A percentile compares a stretch with the other conserved stretches of the same genome.
Evolutionary conservation across 2,329 filamentous ascomycete species (phyloP).

Genomic region (Pleomassaria siparia): DNA sequence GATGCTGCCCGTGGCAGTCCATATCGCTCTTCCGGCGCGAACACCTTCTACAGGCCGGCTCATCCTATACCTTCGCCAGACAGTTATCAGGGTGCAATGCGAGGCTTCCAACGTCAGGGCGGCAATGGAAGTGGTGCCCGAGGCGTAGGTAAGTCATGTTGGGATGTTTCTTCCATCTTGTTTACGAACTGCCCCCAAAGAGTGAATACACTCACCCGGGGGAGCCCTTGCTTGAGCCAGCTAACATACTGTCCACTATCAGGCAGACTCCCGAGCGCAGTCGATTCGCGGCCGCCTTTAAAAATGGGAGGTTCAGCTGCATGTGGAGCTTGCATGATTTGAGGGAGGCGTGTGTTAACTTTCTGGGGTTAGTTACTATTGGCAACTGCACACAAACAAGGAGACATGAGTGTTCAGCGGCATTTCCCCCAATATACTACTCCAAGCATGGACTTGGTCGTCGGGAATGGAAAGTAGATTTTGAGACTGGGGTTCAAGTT

Average conservation of each 20-base stretch:
- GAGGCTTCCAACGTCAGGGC: slow-evolving; percentile 16
- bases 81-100: slow-evolving; percentile 36
- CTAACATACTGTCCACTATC: no score
- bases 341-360: background rate
- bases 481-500: background rate
- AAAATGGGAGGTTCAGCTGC: slow-evolving; percentile 25
- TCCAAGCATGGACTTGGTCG: no score
- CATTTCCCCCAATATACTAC: no score
- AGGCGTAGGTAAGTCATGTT: no score
- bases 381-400: background rate
- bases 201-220: no score
- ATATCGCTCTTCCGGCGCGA: slow-evolving; percentile 25
- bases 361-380: background rate
- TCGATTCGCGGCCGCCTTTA: slow-evolving; percentile 31
- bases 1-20: slow-evolving; percentile 37
- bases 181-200: no score
- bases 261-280: slow-evolving; percentile 21
- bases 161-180: no score
- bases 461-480: no score
- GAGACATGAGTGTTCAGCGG: background rate
- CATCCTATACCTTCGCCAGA: slow-evolving; percentile 16
- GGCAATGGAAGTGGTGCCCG: slow-evolving; percentile 18
- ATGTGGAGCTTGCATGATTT: slow-evolving; percentile 36
- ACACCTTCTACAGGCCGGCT: slow-evolving; percentile 27
- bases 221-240: no score